These are phyloP conservation scores for Wickerhamomyces rabaulensis DNA, from an alignment of 805 yeast species.

Conservation along the genomic window DNA sequence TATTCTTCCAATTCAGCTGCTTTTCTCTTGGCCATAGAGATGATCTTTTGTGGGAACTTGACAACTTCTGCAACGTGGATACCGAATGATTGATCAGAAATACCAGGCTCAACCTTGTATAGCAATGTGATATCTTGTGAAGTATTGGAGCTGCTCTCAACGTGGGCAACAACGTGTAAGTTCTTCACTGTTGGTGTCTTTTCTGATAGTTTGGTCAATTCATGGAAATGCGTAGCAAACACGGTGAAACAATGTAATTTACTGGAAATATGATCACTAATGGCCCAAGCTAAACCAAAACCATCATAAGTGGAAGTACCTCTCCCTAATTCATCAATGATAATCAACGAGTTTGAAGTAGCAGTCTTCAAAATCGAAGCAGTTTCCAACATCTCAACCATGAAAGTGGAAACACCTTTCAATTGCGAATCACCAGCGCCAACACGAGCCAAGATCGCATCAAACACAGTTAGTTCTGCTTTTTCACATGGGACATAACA, in stretches of 20 bases:
- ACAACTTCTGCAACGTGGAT: constrained; percentile 97
- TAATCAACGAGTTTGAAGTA: constrained; percentile 70
- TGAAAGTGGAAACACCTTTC: constrained; percentile 94
- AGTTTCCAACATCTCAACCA: constrained; percentile 95
- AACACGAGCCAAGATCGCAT: constrained; percentile 91
- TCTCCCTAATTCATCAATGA: constrained; percentile 94
- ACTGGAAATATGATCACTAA: constrained; percentile 75
- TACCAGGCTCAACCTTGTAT: constrained; percentile 95
- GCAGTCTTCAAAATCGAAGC: constrained; percentile 81
- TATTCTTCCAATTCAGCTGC: constrained; percentile 80
- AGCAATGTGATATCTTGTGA: constrained; percentile 75
- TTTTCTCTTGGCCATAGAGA: constrained; percentile 92
- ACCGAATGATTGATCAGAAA: constrained; percentile 94
- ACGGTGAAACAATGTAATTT: constrained; percentile 72
- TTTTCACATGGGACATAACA: constrained; percentile 69
- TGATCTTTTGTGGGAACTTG: constrained; percentile 84
- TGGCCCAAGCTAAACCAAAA: constrained; percentile 96
- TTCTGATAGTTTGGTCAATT: constrained; percentile 74
- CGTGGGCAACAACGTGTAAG: constrained; percentile 90
- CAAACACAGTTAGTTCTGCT: constrained; percentile 81
- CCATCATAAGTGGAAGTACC: constrained; percentile 78
- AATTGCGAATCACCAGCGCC: constrained; percentile 98
- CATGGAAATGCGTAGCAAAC: constrained; percentile 98
- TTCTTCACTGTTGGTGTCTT: constrained; percentile 63
- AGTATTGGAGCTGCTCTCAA: constrained; percentile 40